phyloP scores from a whole-genome alignment of 116 monocot species.

The Dioscorea cayenensis region DNA sequence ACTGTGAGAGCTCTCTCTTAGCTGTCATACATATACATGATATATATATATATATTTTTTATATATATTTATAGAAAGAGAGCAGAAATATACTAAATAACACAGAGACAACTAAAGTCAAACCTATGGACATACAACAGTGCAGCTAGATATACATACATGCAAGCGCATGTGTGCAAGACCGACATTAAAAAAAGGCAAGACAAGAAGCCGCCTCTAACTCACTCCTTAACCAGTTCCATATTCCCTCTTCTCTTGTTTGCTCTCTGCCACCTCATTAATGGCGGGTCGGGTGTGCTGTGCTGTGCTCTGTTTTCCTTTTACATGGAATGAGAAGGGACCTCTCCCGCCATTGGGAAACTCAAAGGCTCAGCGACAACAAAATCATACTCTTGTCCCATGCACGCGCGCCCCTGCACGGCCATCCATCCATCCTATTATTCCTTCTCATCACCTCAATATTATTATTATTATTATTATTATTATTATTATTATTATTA shows the following conservation, averaged over 20 bases:
- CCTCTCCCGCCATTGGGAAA: constrained; percentile 7
- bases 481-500: no score
- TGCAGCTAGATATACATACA: neutral
- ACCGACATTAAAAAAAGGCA: neutral
- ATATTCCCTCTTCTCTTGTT: neutral
- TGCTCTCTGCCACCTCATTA: neutral
- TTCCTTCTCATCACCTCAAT: neutral
- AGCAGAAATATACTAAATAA: no score
- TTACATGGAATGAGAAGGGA: constrained; percentile 3
- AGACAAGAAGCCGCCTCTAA: no score
- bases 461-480: no score
- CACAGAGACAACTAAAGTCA: constrained; percentile 1
- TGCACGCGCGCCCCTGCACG: neutral
- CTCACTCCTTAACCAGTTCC: no score
- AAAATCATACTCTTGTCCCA: constrained; percentile 12
- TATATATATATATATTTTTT: neutral
- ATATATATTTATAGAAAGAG: no score
- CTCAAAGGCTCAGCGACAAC: constrained; percentile 3
- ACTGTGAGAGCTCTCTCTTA: constrained; percentile 8
- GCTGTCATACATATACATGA: constrained; percentile 8
- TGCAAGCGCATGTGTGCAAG: constrained; percentile 2
- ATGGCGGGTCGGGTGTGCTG: neutral
- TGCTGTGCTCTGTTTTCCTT: neutral
- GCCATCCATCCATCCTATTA: neutral
- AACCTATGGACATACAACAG: neutral